These are phyloP conservation scores for Microstegium vimineum DNA, from an alignment of 176 grass and related monocot species.

Conservation along the genomic window DNA sequence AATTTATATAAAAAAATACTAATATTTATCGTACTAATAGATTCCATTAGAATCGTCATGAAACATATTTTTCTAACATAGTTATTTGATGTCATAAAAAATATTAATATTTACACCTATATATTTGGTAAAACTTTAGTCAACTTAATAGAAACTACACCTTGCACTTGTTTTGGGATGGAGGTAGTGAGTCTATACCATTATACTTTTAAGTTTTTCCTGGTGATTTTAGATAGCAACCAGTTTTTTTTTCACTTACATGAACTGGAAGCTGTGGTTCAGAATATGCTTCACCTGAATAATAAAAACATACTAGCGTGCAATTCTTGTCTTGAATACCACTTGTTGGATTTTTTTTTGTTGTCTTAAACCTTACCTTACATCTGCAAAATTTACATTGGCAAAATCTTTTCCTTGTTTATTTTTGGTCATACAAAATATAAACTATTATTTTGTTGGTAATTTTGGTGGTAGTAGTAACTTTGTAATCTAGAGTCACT, in stretches of 20 bases:
- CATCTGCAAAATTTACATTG: neutral
- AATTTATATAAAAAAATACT: neutral
- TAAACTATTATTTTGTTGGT: neutral
- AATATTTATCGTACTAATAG: neutral
- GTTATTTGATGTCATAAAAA: neutral
- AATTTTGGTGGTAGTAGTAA: neutral
- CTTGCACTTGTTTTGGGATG: neutral
- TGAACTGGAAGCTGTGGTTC: neutral
- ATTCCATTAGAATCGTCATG: too few relatives aligned
- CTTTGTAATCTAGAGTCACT: neutral
- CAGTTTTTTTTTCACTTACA: neutral
- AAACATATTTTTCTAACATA: too few relatives aligned
- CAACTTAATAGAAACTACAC: neutral
- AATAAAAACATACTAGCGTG: neutral
- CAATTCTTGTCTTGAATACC: neutral
- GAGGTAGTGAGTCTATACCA: neutral
- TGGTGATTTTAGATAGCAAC: neutral
- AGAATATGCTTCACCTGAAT: neutral
- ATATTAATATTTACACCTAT: too few relatives aligned
- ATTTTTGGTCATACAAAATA: neutral
- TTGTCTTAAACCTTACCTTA: too few relatives aligned
- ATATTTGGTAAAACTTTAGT: too few relatives aligned
- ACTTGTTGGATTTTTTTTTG: neutral
- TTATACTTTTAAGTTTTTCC: neutral
- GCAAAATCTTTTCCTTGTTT: neutral